Evolutionary conservation across 108 stramenopile species (phyloP), one percentile per base, ranked within the genome.

Genomic region (Pseudonitzschia multiseries): DNA sequence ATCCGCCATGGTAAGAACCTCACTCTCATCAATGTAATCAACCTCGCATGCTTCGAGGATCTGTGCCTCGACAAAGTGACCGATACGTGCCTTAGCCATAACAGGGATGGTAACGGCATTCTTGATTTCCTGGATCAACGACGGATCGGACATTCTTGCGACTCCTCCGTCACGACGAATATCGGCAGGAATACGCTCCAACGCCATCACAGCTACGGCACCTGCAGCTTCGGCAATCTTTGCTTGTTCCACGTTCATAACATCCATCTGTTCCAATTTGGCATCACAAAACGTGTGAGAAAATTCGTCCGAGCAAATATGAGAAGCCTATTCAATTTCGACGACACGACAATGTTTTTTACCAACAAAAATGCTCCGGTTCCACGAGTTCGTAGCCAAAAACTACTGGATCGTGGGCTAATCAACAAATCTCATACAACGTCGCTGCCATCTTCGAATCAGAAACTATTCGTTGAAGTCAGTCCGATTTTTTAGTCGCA

Each of bases 1-100:
- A 84, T 99, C 99, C 0, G 99, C 99, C 98, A 99, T 98, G 84
- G 99, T 98, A 21, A 99, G 78, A 4, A 99, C 99, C 89, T 99
- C 99, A 43, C 79, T 81, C 84, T 99, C 99, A 72, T 99, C 99
- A 77, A 99, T 98, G 92, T 97, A 99, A 75, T 99, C 99, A 65
- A 98, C 74, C 77, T 98, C 99, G 63, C 96, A 89, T 0, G 99
- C 96, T 84, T 99, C 96, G 66, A 99, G 82, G 71, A 99, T 98
- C 78, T 99, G 99, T 0, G 99, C 96, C 82, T 99, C 99, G 31
- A 99, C 99, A 71, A 98, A 98, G 82, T 99, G 99, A 52, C 99
- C 99, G 70, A 99, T 99, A 42, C 99, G 94, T 9, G 97, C 94
- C 87, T 99, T 99, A 65, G 99, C 99, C 99, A 99, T 99, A 71